These are phyloP conservation scores for Recurvomyces mirabilis DNA, from an alignment of 495 filamentous ascomycete species.

Conservation along the genomic window DNA sequence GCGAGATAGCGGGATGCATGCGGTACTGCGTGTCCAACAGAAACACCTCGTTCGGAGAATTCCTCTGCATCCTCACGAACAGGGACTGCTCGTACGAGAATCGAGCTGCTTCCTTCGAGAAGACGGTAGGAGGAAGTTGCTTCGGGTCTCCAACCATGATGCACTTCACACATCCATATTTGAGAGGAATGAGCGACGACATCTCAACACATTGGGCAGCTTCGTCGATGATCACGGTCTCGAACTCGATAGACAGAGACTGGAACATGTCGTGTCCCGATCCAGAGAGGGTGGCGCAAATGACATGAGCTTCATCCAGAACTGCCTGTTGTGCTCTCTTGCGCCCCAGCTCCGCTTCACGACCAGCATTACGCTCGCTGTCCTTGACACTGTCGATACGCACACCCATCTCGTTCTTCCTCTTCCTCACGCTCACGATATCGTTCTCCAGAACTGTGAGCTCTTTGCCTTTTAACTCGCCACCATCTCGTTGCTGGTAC, in stretches of 20 bases:
- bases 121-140: conserved; percentile 87
- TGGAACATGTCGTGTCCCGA: conserved; percentile 98
- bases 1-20: conserved; percentile 94
- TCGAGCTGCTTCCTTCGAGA: conserved; percentile 81
- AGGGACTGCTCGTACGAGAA: conserved; percentile 96
- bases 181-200: conserved; percentile 89
- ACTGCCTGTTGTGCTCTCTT: conserved; percentile 81
- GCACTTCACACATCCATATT: conserved; percentile 95
- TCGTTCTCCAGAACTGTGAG: conserved; percentile 59
- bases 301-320: conserved; percentile 76
- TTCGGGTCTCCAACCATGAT: conserved; percentile 96
- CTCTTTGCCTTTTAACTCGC: conserved; percentile 50
- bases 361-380: conserved; percentile 59
- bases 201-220: conserved; percentile 96
- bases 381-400: conserved; percentile 79
- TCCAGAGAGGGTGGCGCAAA: conserved; percentile 90
- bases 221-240: conserved; percentile 97
- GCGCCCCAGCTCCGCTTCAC: conserved; percentile 75
- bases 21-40: conserved; percentile 93
- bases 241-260: conserved; percentile 86
- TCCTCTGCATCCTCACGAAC: conserved; percentile 95
- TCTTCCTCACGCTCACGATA: conserved; percentile 63
- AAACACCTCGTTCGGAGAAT: conserved; percentile 81
- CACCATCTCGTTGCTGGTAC: conserved; percentile 53
- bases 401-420: conserved; percentile 60